Evolutionary conservation across 768 basidiomycete genomes (phyloP).

Genomic region (Leccinum obscurum): DNA sequence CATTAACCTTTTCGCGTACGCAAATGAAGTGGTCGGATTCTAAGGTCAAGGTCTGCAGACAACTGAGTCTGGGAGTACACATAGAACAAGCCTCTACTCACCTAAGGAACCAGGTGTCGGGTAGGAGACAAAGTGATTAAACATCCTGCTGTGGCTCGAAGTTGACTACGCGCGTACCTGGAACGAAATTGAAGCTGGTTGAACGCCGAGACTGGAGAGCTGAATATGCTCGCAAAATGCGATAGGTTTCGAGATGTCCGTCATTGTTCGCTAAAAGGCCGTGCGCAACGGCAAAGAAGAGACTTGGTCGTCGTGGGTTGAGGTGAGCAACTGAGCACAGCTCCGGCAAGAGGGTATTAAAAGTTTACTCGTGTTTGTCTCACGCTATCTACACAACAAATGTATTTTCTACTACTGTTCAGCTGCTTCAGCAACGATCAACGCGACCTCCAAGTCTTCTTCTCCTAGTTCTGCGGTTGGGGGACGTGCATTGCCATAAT

Average conservation of each 20-base stretch:
- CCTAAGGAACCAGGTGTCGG: slow-evolving; percentile 17
- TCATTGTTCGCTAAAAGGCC: slow-evolving; percentile 28
- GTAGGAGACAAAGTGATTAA: slow-evolving; percentile 12
- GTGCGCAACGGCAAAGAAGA: slow-evolving; percentile 15
- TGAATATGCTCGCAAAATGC: slow-evolving; percentile 90
- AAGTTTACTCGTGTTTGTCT: slow-evolving; percentile 36
- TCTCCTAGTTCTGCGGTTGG: slow-evolving; percentile 46
- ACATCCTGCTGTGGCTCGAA: slow-evolving; percentile 11
- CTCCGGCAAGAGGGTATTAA: slow-evolving; percentile 16
- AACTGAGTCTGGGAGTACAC: slow-evolving; percentile 1
- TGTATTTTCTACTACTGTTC: slow-evolving; percentile 50
- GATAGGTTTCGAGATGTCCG: slow-evolving; percentile 63
- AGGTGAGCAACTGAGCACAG: slow-evolving; percentile 14
- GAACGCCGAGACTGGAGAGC: slow-evolving; percentile 93
- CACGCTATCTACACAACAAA: slow-evolving; percentile 11
- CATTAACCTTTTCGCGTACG: slow-evolving; percentile 92
- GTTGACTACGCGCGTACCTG: slow-evolving; percentile 62
- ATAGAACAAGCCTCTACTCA: slow-evolving; percentile 8
- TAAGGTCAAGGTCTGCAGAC: slow-evolving; percentile 80
- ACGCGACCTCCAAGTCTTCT: slow-evolving; percentile 70
- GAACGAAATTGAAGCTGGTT: slow-evolving; percentile 96
- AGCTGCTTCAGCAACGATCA: slow-evolving; percentile 47
- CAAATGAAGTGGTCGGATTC: slow-evolving; percentile 99
- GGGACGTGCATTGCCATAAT: slow-evolving; percentile 75
- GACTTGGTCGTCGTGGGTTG: slow-evolving; percentile 23